Base-by-base conservation (phyloP, 78 protist genomes). In the Dictyostelium capitatum region DNA sequence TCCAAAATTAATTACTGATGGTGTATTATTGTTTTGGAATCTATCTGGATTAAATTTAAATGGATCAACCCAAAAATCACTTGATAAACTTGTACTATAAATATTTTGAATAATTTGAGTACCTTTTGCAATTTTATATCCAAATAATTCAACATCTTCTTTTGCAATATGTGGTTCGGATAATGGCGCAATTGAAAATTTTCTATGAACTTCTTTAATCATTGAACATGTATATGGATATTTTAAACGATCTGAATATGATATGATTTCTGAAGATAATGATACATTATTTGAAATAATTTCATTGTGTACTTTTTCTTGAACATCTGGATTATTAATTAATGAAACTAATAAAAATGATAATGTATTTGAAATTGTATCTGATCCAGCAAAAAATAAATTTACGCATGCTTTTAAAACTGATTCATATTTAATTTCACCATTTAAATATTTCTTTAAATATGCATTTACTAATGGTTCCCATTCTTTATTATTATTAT, bases 121-220 rank as follows among this genome's bases (percentile, higher is more conserved):
- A 62, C 92, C 92, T 65, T 74, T 77, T 47, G 92, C 70, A 64
- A 50, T 77, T 54, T 78, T 65, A 28, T 30, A 30, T 2, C 73
- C 73, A 25, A 25, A 25, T 12, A 65, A 25, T 30, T 65, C 73
- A 14, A 65, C 73, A 65, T 65, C 73, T 28, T 30, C 15, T 6
- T 30, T 73, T 25, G 19, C 23, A 23, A 19, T 15, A 47, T 83
- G 91, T 19, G 91, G 82, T 19, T 72, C 73, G 0, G 59, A 67
- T n/a, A 83, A 54, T 2, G 91, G 91, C 8, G 75, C 91, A 25
- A 69, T 74, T 11, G 91, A 69, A 30, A 41, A 25, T 1, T 47
- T 46, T 74, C 91, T 70, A 20, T 53, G 79, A 28, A 43, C 53
- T 56, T 83, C 91, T 65, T 75, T 87, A 19, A 87, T 74, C 6